Evolutionary conservation across 1,284 basidiomycete genomes (phyloP), one percentile per base, ranked within the genome.

Genomic region (Entoloma clypeatum): DNA sequence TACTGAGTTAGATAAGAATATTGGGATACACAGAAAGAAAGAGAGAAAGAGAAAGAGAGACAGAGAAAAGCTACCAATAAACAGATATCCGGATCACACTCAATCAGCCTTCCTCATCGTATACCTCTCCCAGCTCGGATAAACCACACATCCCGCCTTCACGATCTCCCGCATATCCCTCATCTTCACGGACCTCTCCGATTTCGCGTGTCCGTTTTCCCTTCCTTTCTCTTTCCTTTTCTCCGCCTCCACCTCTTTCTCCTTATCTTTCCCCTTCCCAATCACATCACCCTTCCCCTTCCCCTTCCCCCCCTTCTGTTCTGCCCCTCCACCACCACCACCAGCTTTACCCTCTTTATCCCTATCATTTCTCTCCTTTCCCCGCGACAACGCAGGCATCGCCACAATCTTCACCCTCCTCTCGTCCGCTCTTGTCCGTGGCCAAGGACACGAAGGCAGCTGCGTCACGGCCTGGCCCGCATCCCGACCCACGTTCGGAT

Each of bases 91-190:
- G 14, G 26, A 27, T n/a, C 40, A n/a, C 22, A 13, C 34, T 53
- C 49, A 65, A 35, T 61, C 63, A 10, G 60, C 59, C 39, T 61
- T 65, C 48, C 67, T 69, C 28, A 82, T 69, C 26, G 71, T 59
- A 56, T 81, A 82, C 41, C 76, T 65, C 56, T 81, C 68, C 80
- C 81, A 83, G 39, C 70, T 74, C 18, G 79, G 77, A 55, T 75
- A 77, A 11, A 65, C 49, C 36, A 74, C 67, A 39, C 70, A 67
- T 56, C 78, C 71, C 23, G 63, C 55, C 53, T 63, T 61, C 55
- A 68, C 66, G 39, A 62, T 63, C 44, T 69, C 63, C 47, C 69
- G 63, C 48, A 66, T 61, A 55, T 69, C 63, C 43, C 59, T 62
- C 48, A 62, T 47, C 43, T 56, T 59, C 31, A 44, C 53, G 14